Conservation (phyloP, 116 monocot genomes). For the Papilionanthe hybrid region DNA sequence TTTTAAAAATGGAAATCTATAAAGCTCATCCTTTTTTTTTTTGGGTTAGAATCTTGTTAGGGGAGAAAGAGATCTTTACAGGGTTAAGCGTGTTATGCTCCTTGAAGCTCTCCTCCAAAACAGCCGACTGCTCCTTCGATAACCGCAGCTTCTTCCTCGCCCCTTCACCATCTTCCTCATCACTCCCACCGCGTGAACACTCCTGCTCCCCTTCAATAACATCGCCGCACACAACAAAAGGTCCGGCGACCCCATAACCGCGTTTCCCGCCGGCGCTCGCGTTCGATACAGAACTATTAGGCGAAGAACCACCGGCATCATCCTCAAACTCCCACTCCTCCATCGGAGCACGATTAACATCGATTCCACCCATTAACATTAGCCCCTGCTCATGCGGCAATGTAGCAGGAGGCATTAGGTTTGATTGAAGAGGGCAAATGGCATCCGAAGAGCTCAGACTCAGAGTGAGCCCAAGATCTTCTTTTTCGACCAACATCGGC, state of each 20-base stretch:
- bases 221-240: not conserved
- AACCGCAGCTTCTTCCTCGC: slow-evolving; percentile 68
- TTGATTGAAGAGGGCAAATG: not conserved
- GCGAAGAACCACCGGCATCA: slow-evolving; percentile 24
- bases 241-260: not conserved
- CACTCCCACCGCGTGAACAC: slow-evolving; percentile 2
- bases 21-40: no score
- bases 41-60: no score
- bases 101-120: slow-evolving; percentile 77
- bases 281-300: slow-evolving; percentile 45
- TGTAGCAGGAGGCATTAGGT: not conserved
- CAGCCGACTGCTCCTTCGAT: slow-evolving; percentile 56
- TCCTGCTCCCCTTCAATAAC: not conserved
- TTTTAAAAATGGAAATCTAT: no score
- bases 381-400: slow-evolving; percentile 6
- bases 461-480: slow-evolving; percentile 8
- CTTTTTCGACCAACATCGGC: slow-evolving; percentile 4
- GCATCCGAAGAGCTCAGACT: not conserved
- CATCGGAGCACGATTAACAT: slow-evolving; percentile 4
- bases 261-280: slow-evolving; percentile 24
- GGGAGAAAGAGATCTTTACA: slow-evolving; percentile 17
- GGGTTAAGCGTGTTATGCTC: slow-evolving; percentile 79
- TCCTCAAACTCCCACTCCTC: slow-evolving; percentile 16
- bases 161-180: slow-evolving; percentile 27
- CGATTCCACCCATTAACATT: slow-evolving; percentile 2